These are phyloP conservation scores for Fagus crenata DNA, from an alignment of 306 rosid species.

Conservation along the genomic window DNA sequence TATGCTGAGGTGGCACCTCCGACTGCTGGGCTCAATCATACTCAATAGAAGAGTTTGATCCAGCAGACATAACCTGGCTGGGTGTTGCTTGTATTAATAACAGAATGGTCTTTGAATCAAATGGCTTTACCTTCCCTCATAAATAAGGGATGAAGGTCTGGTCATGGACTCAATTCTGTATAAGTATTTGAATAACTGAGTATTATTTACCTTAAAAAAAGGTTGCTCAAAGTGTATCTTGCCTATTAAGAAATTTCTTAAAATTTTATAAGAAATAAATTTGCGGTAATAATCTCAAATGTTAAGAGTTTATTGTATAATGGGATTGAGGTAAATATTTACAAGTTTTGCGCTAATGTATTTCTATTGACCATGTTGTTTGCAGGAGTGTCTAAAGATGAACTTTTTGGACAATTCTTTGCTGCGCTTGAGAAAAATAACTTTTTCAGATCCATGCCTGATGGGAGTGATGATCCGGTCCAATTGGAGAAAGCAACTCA, in stretches of 20 bases:
- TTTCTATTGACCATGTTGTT: constrained; percentile 30
- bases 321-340: neutral
- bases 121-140: neutral
- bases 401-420: constrained; percentile 74
- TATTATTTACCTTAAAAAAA: neutral
- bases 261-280: neutral
- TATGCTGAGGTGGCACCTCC: too few species aligned
- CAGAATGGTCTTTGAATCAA: neutral
- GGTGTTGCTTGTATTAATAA: too few species aligned
- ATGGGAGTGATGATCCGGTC: constrained; percentile 70
- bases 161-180: neutral
- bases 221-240: neutral
- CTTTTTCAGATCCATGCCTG: constrained; percentile 56
- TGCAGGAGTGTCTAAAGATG: constrained; percentile 73
- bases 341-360: neutral
- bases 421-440: constrained; percentile 69
- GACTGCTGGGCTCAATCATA: too few species aligned
- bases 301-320: constrained; percentile 3
- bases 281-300: neutral
- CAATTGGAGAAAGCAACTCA: constrained; percentile 73
- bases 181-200: neutral
- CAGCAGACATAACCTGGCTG: too few species aligned
- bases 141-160: neutral
- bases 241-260: neutral
- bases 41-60: too few species aligned